phyloP scores from a whole-genome alignment of 1,284 basidiomycete genomes.

The Chalciporus sp. region DNA sequence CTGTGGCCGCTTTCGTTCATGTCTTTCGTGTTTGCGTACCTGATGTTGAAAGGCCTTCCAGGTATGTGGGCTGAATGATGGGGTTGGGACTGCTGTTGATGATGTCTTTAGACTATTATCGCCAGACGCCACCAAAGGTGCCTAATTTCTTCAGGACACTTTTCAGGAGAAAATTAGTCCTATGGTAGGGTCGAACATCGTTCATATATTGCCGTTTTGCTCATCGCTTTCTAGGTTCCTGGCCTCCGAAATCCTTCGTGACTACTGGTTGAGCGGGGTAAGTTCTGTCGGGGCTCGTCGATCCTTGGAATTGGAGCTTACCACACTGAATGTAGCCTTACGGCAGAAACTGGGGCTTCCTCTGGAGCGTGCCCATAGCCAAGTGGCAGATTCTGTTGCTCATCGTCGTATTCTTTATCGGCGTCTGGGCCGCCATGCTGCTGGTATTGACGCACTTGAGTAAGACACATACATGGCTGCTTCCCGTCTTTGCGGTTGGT shows the following conservation, averaged over 20 bases:
- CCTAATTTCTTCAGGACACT: slow-evolving; percentile 88
- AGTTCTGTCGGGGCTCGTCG: neutral
- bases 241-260: slow-evolving; percentile 83
- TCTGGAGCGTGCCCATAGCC: slow-evolving; percentile 84
- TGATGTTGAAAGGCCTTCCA: slow-evolving; percentile 84
- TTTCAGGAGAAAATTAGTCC: slow-evolving; percentile 85
- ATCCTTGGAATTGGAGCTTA: slow-evolving; percentile 14
- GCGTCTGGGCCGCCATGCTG: slow-evolving; percentile 80
- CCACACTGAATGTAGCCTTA: slow-evolving; percentile 57
- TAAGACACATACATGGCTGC: slow-evolving; percentile 91
- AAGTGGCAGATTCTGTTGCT: slow-evolving; percentile 83
- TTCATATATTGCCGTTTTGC: neutral
- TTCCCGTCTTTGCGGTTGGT: slow-evolving; percentile 92
- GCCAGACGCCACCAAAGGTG: slow-evolving; percentile 89
- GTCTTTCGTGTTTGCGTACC: slow-evolving; percentile 75
- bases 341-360: slow-evolving; percentile 91
- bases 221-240: slow-evolving; percentile 56
- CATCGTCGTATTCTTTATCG: slow-evolving; percentile 82
- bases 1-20: slow-evolving; percentile 83
- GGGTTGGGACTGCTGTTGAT: slow-evolving; percentile 1
- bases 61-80: slow-evolving; percentile 45
- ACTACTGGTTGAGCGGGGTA: slow-evolving; percentile 92
- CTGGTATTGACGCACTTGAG: slow-evolving; percentile 80
- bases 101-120: slow-evolving; percentile 67
- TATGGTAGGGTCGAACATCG: slow-evolving; percentile 54